Evolutionary conservation across 768 basidiomycete species (phyloP).

Genomic region (Coprinopsis marcescibilis): DNA sequence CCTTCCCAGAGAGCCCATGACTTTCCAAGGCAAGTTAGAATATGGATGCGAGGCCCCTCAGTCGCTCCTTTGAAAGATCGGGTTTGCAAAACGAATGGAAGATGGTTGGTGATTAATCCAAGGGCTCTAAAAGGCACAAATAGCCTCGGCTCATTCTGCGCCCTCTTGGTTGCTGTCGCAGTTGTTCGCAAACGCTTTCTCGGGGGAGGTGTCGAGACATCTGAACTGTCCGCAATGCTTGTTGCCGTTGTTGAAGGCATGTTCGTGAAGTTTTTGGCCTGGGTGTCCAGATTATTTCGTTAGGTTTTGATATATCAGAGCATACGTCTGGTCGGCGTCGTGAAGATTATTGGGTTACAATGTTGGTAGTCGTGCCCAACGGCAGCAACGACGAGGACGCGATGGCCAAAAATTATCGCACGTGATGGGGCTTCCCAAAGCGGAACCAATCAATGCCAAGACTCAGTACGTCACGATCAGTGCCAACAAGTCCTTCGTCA

Average conservation of each 20-base stretch:
- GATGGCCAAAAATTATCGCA: conserved; percentile 14
- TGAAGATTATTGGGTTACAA: neutral
- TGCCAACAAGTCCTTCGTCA: too few species aligned
- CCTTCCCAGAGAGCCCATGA: conserved; percentile 98
- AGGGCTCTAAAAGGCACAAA: conserved; percentile 95
- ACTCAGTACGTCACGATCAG: too few species aligned
- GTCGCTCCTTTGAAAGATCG: conserved; percentile 80
- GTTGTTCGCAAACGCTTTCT: conserved; percentile 46
- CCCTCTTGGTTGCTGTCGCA: conserved; percentile 15
- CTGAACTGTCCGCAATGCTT: conserved; percentile 5
- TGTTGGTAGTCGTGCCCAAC: neutral
- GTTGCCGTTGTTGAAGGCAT: conserved; percentile 3
- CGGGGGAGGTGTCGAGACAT: conserved; percentile 33
- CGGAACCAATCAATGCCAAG: conserved; percentile 2
- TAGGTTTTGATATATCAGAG: neutral
- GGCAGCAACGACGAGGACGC: neutral
- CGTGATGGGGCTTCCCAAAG: conserved; percentile 9
- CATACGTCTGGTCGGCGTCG: neutral
- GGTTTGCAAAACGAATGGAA: conserved; percentile 85
- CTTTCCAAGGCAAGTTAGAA: conserved; percentile 82
- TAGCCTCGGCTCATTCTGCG: conserved; percentile 40
- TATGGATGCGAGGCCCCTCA: conserved; percentile 74
- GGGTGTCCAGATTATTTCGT: neutral
- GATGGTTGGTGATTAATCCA: conserved; percentile 88
- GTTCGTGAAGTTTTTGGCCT: neutral